Evolutionary conservation across 495 filamentous ascomycete species (phyloP).

Genomic region (Xylaria venustula): DNA sequence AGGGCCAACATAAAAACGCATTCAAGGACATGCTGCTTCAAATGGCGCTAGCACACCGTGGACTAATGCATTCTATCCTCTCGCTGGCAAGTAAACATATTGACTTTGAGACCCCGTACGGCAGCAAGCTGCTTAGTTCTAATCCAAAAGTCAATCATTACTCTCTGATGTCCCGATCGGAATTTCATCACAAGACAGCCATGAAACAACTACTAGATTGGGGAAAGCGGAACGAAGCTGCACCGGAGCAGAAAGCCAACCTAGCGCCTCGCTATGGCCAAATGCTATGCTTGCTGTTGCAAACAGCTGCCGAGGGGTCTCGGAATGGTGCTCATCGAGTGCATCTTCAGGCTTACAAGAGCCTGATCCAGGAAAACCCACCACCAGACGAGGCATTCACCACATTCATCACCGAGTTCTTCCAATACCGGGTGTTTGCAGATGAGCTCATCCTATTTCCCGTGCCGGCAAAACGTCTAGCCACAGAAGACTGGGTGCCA

Average conservation of each 20-base stretch:
- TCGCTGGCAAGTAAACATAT: slow-evolving; percentile 84
- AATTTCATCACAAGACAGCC: slow-evolving; percentile 62
- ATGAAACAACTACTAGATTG: slow-evolving; percentile 54
- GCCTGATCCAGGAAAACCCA: slow-evolving; percentile 61
- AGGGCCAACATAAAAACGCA: slow-evolving; percentile 81
- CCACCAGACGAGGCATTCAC: slow-evolving; percentile 63
- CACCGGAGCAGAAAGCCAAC: slow-evolving; percentile 43
- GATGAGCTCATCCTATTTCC: slow-evolving; percentile 74
- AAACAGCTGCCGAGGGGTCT: slow-evolving; percentile 77
- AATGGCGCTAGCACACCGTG: slow-evolving; percentile 77
- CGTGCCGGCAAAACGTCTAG: slow-evolving; percentile 48
- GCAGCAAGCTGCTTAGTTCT: slow-evolving; percentile 42
- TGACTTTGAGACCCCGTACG: slow-evolving; percentile 53
- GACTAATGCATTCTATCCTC: slow-evolving; percentile 90
- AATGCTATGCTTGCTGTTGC: slow-evolving; percentile 78
- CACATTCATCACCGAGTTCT: slow-evolving; percentile 87
- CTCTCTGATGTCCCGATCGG: slow-evolving; percentile 45
- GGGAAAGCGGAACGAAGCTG: slow-evolving; percentile 34
- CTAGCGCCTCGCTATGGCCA: slow-evolving; percentile 68
- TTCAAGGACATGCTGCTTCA: slow-evolving; percentile 87
- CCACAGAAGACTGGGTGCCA: slow-evolving; percentile 62
- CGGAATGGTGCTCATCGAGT: slow-evolving; percentile 74
- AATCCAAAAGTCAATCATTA: slow-evolving; percentile 41
- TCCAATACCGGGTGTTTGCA: slow-evolving; percentile 84
- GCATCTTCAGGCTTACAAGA: slow-evolving; percentile 76